Evolutionary conservation across 331 rosid genomes (phyloP).

Genomic region (Saraca asoca): DNA sequence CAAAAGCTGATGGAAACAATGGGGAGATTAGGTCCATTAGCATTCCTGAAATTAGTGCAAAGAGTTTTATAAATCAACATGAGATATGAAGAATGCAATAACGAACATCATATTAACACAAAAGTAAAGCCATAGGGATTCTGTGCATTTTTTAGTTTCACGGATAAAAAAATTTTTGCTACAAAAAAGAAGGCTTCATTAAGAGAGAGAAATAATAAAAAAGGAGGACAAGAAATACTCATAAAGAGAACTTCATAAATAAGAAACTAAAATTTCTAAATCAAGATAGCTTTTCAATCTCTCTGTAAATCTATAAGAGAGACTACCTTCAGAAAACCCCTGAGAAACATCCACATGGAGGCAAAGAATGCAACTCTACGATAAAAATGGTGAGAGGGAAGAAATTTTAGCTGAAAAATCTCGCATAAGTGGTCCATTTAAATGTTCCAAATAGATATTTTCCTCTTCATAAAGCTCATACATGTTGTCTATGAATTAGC

Average conservation of each 20-base stretch:
- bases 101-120: constrained; percentile 21
- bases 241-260: too few species aligned
- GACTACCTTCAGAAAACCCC: too few species aligned
- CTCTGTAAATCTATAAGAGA: too few species aligned
- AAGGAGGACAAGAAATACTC: too few species aligned
- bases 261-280: too few species aligned
- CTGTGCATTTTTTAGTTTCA: constrained; percentile 18
- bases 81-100: constrained; percentile 19
- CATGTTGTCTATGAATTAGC: background rate
- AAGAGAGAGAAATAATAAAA: background rate
- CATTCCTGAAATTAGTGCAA: constrained; percentile 67
- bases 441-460: constrained; percentile 15
- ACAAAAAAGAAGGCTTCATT: background rate
- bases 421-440: background rate
- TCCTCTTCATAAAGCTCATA: constrained; percentile 2
- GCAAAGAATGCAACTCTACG: too few species aligned
- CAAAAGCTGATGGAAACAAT: constrained; percentile 82
- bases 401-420: too few species aligned
- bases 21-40: constrained; percentile 97
- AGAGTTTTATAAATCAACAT: constrained; percentile 30
- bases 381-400: too few species aligned
- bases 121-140: background rate
- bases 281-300: too few species aligned
- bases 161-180: background rate
- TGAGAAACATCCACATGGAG: too few species aligned